These are phyloP conservation scores for Starmerella stellata DNA, from an alignment of 805 yeast species.

Conservation along the genomic window DNA sequence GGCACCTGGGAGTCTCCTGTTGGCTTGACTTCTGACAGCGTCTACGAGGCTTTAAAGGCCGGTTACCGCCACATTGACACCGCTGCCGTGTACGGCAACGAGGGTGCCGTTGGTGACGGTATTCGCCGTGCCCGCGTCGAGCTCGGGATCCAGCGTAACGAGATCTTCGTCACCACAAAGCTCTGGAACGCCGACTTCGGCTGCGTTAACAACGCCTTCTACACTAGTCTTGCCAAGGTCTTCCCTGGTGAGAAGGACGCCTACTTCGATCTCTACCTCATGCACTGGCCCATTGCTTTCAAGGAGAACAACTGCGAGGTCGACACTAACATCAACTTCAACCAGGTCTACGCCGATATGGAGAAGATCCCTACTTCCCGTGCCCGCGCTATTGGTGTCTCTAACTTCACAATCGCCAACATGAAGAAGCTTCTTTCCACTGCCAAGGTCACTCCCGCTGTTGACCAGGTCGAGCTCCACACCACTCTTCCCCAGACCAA, in stretches of 20 bases:
- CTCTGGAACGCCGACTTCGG: conserved; percentile 30
- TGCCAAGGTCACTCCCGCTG: conserved; percentile 38
- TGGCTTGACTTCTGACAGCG: conserved; percentile 34
- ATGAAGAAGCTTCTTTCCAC: conserved; percentile 31
- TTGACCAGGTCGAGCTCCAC: conserved; percentile 61
- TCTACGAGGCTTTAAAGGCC: conserved; percentile 39
- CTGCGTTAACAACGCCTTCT: conserved; percentile 32
- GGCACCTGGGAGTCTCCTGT: conserved; percentile 42
- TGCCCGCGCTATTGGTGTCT: conserved; percentile 55
- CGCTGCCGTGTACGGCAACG: conserved; percentile 53
- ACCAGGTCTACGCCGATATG: conserved; percentile 46
- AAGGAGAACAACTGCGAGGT: conserved; percentile 17
- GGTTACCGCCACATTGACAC: conserved; percentile 65
- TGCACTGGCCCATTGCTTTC: conserved; percentile 45
- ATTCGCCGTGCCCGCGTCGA: conserved; percentile 21
- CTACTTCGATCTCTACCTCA: conserved; percentile 46
- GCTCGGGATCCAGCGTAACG: conserved; percentile 29
- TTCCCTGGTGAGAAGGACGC: conserved; percentile 27
- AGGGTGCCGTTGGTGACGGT: conserved; percentile 42
- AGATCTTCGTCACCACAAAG: conserved; percentile 47
- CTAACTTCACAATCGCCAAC: conserved; percentile 44
- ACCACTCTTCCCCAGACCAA: conserved; percentile 52
- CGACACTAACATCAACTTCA: conserved; percentile 22
- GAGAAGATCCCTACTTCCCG: conserved; percentile 38
- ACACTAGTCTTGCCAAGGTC: conserved; percentile 33